Conservation (phyloP, 2,329 filamentous ascomycete genomes). For the Talaromyces sp. region DNA sequence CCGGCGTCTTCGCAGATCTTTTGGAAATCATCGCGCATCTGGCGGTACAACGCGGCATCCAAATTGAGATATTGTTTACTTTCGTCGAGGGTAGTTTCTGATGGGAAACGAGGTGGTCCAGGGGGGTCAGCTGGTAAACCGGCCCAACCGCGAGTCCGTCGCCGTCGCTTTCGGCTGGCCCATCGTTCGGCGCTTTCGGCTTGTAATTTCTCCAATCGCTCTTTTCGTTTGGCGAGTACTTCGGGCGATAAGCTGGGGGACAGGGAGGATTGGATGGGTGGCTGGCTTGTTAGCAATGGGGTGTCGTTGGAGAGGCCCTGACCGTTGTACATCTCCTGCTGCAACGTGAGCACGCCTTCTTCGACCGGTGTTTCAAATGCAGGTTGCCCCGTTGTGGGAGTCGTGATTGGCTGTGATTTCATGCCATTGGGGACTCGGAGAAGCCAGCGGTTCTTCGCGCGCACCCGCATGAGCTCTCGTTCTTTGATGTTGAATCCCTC, state of each 20-base stretch:
- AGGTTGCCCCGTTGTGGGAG: slow-evolving; percentile 9
- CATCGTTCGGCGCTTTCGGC: slow-evolving; percentile 58
- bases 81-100: slow-evolving; percentile 76
- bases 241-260: slow-evolving; percentile 39
- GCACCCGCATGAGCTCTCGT: slow-evolving; percentile 64
- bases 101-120: slow-evolving; percentile 68
- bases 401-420: slow-evolving; percentile 39
- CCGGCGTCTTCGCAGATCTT: slow-evolving; percentile 62
- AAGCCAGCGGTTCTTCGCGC: slow-evolving; percentile 63
- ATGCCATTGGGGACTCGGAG: slow-evolving; percentile 58
- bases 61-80: slow-evolving; percentile 65
- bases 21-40: slow-evolving; percentile 62
- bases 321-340: slow-evolving; percentile 34
- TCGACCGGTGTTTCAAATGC: slow-evolving; percentile 21
- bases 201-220: slow-evolving; percentile 51
- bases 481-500: slow-evolving; percentile 71
- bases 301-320: slow-evolving; percentile 21
- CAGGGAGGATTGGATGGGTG: slow-evolving; percentile 13
- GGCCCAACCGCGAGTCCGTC: slow-evolving; percentile 63
- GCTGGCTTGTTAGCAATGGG: slow-evolving; percentile 20
- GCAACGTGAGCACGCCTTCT: slow-evolving; percentile 32
- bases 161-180: slow-evolving; percentile 60
- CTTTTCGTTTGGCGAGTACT: slow-evolving; percentile 48
- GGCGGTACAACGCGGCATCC: slow-evolving; percentile 57
- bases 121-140: slow-evolving; percentile 63